A percentile compares a stretch with the other conserved stretches of the same genome.
Conservation (phyloP, 179 eudicot genomes). For the Pouteria campechiana region DNA sequence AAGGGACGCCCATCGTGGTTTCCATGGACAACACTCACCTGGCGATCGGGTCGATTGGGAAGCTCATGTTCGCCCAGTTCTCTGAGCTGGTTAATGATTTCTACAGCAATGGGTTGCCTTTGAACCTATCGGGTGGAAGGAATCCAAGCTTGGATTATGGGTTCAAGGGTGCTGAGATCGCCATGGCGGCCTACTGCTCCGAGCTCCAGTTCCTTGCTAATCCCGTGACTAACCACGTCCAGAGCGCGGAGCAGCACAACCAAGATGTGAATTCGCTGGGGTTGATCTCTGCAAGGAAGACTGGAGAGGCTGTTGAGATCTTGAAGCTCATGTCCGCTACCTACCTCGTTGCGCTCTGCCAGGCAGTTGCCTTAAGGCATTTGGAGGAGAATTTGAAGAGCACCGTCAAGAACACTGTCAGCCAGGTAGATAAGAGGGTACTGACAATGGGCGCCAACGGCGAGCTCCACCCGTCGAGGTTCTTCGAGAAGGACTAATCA, state of each 20-base stretch:
- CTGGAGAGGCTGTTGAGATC: constrained; percentile 10
- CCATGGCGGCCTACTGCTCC: constrained; percentile 17
- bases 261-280: constrained; percentile 20
- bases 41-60: constrained; percentile 16
- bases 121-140: constrained; percentile 14
- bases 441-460: constrained; percentile 4
- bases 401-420: constrained; percentile 12
- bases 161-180: constrained; percentile 19
- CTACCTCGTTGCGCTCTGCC: constrained; percentile 11
- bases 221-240: constrained; percentile 18
- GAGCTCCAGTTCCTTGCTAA: constrained; percentile 15
- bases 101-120: constrained; percentile 18
- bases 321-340: constrained; percentile 15
- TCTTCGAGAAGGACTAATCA: constrained; percentile 10
- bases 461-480: constrained; percentile 9
- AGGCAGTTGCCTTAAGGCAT: constrained; percentile 17
- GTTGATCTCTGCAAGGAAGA: constrained; percentile 14
- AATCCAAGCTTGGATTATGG: constrained; percentile 18
- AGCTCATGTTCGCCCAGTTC: constrained; percentile 16
- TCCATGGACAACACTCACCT: constrained; percentile 19
- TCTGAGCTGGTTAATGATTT: constrained; percentile 14
- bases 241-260: constrained; percentile 16
- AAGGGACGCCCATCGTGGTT: constrained; percentile 18
- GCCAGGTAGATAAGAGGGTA: constrained; percentile 7
- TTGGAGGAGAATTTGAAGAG: constrained; percentile 11